Evolutionary conservation across 176 grass and related monocot genomes (phyloP), one percentile per base, ranked within the genome.

Genomic region (Triticum monococcum): DNA sequence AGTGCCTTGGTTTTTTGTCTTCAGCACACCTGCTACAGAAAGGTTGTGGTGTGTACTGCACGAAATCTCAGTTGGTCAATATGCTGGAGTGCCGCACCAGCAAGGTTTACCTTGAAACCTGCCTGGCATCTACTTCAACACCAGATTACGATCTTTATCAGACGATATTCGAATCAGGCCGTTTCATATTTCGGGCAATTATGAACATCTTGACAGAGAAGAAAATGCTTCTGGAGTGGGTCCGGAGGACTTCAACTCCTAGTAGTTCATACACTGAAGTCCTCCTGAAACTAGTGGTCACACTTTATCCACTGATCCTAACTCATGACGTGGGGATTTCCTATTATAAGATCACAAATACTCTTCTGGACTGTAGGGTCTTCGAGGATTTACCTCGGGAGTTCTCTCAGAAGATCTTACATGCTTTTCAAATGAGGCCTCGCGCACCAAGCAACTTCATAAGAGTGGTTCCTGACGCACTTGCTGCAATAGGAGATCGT

Each of bases 1-100:
- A 93, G 26, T 86, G 70, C 70, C 89, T 98, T 73, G 52, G 54
- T 17, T 93, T 98, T 36, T 85, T 98, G 35, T 71, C 89, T 72
- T 86, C 85, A 18, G 88, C 86, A 3, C 74, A 76, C 38, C 68
- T 40, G 43, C 69, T 86, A n/a, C 72, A 36, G 41, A 8, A 68
- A 73, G 33, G 78, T 22, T 65, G 68, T 79, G 31, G 68, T 79
- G 31, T 90, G 14, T 79, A 89, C 5, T 87, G 85, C 24, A 92
- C 95, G 30, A 92, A 85, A 90, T 89, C 70, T 80, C 60, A 87
- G 17, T 85, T 98, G 52, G 10, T 76, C 68, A 89, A 90, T 63
- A 89, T 95, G 60, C 12, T 98, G 0, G 91, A 91, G 64, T 85
- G 89, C 40, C 76, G 62, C 40, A 88, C 87, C 57, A 87, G 79